phyloP scores from a whole-genome alignment of 1,284 basidiomycete species.

The Ceratobasidium sp. region DNA sequence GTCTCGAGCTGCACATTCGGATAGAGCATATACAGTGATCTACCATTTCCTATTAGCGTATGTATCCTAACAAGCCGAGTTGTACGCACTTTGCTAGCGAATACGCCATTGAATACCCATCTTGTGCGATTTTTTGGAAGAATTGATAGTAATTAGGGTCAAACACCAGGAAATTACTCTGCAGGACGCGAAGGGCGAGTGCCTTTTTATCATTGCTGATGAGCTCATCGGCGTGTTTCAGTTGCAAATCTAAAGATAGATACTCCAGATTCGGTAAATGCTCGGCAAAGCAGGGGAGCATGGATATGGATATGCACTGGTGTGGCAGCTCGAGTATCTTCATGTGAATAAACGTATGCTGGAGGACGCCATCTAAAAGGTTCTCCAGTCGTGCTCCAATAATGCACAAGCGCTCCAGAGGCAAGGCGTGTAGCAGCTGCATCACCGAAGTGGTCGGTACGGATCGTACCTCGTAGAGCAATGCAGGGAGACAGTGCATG shows the following conservation, averaged over 20 bases:
- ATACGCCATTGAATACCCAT: neutral
- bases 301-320: neutral
- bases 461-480: neutral
- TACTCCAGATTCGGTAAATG: conserved; percentile 4
- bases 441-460: neutral
- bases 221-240: neutral
- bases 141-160: neutral
- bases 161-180: neutral
- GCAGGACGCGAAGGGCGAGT: neutral
- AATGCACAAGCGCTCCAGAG: neutral
- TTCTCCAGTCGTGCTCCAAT: neutral
- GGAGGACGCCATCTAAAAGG: neutral
- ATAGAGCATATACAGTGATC: neutral
- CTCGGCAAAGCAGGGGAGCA: neutral
- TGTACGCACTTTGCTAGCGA: neutral
- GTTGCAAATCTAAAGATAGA: conserved; percentile 3
- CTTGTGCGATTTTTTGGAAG: neutral
- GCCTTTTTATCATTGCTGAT: neutral
- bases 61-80: neutral
- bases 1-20: neutral
- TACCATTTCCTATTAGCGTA: neutral
- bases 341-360: neutral
- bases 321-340: neutral
- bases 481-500: neutral
- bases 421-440: neutral